Evolutionary conservation across 495 filamentous ascomycete species (phyloP).

Genomic region (Aspergillus mulundensis): DNA sequence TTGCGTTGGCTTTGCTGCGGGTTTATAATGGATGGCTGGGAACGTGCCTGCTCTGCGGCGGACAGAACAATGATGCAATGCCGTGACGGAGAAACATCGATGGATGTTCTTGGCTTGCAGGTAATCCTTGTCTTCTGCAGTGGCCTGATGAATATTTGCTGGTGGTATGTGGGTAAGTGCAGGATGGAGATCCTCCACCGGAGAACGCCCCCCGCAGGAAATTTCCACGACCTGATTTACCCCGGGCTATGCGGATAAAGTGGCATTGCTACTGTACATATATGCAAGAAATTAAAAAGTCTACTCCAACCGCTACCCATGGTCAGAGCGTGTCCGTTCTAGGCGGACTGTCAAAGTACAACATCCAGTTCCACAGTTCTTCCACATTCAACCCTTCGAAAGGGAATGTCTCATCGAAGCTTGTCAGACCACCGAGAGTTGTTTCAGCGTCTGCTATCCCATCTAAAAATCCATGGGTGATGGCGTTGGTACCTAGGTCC

Average conservation of each 20-base stretch:
- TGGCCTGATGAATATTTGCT: background rate
- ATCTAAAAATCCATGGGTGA: background rate
- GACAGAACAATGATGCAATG: too few relatives aligned
- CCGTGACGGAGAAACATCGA: background rate
- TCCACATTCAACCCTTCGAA: slow-evolving; percentile 18
- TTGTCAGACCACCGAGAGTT: background rate
- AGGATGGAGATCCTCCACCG: background rate
- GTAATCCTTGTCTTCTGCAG: background rate
- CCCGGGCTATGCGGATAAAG: too few relatives aligned
- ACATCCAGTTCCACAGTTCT: slow-evolving; percentile 21
- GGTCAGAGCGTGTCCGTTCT: background rate
- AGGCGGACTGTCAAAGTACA: slow-evolving; percentile 13
- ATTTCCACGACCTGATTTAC: too few relatives aligned
- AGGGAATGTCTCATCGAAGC: slow-evolving; percentile 5
- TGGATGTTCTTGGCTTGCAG: background rate
- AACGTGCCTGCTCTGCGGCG: too few relatives aligned
- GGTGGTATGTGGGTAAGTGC: too few relatives aligned
- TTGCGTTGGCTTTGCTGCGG: too few relatives aligned
- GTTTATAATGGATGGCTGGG: too few relatives aligned
- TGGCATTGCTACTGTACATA: too few relatives aligned
- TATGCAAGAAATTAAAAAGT: too few relatives aligned
- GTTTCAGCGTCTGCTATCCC: background rate
- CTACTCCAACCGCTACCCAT: too few relatives aligned
- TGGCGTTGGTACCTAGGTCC: too few relatives aligned
- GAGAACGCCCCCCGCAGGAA: background rate